Conservation (phyloP, 2,329 filamentous ascomycete genomes). For the Cladophialophora immunda region DNA sequence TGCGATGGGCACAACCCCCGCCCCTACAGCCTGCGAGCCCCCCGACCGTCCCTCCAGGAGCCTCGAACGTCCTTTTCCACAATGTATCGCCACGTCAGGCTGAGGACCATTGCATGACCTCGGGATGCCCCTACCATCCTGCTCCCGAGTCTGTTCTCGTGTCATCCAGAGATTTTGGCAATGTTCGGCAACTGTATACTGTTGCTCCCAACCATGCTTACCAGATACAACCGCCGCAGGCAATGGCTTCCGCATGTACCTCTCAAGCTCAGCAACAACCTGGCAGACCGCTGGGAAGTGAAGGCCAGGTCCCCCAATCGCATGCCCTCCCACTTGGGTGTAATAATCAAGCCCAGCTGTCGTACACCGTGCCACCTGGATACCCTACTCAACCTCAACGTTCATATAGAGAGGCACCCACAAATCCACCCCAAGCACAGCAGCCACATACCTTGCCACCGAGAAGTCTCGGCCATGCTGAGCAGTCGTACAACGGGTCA, state of each 20-base stretch:
- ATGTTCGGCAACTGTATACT: not conserved
- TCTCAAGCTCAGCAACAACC: not conserved
- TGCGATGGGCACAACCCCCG: not conserved
- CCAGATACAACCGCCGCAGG: not conserved
- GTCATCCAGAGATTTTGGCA: not conserved
- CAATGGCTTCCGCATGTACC: not conserved
- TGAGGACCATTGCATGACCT: not conserved
- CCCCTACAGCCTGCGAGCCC: not conserved
- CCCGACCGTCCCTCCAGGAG: not conserved
- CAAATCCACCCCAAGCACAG: not conserved
- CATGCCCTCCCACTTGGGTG: not conserved
- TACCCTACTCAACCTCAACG: not conserved
- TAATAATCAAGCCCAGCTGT: not conserved
- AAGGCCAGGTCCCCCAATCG: not conserved
- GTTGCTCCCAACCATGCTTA: not conserved
- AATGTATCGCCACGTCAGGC: not conserved
- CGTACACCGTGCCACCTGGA: not conserved
- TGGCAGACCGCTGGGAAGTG: too few relatives aligned
- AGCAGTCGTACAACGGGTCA: not conserved
- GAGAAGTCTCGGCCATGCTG: not conserved
- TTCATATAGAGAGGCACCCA: too few relatives aligned
- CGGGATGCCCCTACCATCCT: too few relatives aligned
- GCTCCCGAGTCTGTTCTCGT: not conserved
- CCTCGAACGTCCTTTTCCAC: not conserved
- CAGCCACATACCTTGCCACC: not conserved